Evolutionary conservation across 257 asterid species (phyloP).

Genomic region (Pogostemon cablin): DNA sequence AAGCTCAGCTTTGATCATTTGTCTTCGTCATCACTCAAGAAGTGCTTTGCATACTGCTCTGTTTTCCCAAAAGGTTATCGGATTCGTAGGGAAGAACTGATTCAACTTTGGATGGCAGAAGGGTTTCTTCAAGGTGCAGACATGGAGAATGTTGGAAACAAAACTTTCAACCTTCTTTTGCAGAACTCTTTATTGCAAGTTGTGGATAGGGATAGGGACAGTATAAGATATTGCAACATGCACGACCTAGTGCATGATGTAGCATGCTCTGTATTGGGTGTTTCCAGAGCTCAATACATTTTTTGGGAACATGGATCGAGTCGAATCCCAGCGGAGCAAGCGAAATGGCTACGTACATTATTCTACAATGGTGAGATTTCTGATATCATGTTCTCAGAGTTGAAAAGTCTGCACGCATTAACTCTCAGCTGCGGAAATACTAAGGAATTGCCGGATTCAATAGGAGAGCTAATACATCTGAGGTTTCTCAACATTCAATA

Average conservation of each 20-base stretch:
- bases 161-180: no score
- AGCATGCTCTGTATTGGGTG: conserved; percentile 21
- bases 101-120: no score
- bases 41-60: no score
- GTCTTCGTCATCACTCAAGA: no score
- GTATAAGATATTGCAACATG: conserved; percentile 3
- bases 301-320: neutral
- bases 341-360: conserved; percentile 27
- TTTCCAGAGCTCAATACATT: neutral
- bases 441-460: neutral
- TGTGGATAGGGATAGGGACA: neutral
- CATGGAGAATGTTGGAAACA: no score
- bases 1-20: no score
- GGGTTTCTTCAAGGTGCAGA: no score
- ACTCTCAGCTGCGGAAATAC: neutral
- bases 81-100: no score
- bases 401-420: conserved; percentile 30
- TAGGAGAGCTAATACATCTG: conserved; percentile 34
- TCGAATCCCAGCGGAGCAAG: neutral
- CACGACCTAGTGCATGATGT: conserved; percentile 39
- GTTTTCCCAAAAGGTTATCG: no score
- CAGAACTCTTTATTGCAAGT: neutral
- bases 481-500: conserved; percentile 30
- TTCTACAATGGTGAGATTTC: neutral
- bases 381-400: conserved; percentile 1